Evolutionary conservation across 2,329 filamentous ascomycete species (phyloP).

Genomic region (Arachnomyces sp.): DNA sequence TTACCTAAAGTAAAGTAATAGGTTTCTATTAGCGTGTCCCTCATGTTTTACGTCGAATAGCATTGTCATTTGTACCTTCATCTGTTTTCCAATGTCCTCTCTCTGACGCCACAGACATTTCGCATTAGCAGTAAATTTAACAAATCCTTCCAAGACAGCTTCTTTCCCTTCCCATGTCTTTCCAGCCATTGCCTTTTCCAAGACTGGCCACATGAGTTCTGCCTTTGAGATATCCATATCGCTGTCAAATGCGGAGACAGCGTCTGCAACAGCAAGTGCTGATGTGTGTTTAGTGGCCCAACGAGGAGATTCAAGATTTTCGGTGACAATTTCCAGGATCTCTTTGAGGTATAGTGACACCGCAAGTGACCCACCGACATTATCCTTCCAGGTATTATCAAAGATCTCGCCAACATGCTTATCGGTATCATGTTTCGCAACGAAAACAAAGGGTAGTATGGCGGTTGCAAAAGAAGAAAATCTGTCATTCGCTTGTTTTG

Average conservation of each 20-base stretch:
- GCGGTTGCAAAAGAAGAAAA: conserved; percentile 69
- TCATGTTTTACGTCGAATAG: too few species aligned
- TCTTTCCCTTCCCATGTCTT: conserved; percentile 96
- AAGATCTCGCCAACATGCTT: conserved; percentile 74
- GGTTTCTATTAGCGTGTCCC: conserved; percentile 3
- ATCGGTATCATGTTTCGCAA: conserved; percentile 78
- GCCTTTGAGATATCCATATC: conserved; percentile 54
- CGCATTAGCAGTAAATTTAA: conserved; percentile 64
- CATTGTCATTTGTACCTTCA: conserved; percentile 49
- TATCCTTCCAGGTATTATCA: conserved; percentile 78
- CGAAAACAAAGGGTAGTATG: conserved; percentile 78
- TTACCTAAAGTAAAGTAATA: conserved; percentile 39
- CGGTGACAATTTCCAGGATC: conserved; percentile 61
- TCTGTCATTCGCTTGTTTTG: conserved; percentile 80
- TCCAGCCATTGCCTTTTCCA: conserved; percentile 72
- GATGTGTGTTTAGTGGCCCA: conserved; percentile 90
- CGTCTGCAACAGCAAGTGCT: conserved; percentile 70
- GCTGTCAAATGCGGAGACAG: conserved; percentile 48
- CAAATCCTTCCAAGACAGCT: conserved; percentile 69
- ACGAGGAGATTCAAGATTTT: conserved; percentile 67
- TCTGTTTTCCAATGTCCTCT: conserved; percentile 53
- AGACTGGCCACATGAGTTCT: conserved; percentile 66
- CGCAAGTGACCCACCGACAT: conserved; percentile 75
- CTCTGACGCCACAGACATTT: conserved; percentile 52
- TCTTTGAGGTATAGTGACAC: conserved; percentile 79